Base-by-base conservation (phyloP, 768 basidiomycete genomes). In the Calvatia gigantea region DNA sequence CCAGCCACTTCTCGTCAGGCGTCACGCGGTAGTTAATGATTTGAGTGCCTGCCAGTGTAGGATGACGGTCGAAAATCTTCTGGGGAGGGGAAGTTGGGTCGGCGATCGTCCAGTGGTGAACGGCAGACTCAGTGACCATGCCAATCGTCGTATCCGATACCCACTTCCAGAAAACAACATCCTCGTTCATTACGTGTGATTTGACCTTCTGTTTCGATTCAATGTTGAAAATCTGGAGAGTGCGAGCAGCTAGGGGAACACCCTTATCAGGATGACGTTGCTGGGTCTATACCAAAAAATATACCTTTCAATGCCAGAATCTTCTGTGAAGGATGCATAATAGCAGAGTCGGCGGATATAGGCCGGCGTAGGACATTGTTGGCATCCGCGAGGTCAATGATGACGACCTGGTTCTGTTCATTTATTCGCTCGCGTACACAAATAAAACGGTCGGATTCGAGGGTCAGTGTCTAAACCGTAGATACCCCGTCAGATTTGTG, bases 141-240 rank as follows among this genome's bases (percentile, higher is more conserved):
- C 97, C 97, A 59, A 99, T 87, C 27, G 89, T 89, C 15, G 85
- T 83, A 59, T 93, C 88, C 44, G 87, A 89, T 35, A 98, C 85
- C 97, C 97, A 99, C 69, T 97, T 98, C 97, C 97, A 99, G 74
- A 97, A 99, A 23, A 93, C 86, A 50, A 97, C 80, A 67, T 99
- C 96, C 67, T 98, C 94, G 67, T 84, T 89, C 77, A 87, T 97
- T 58, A 86, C 77, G 68, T 98, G 94, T 25, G 95, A 91, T 67
- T 96, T 96, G 72, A 99, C 91, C 77, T 98, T 98, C 69, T 90
- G 87, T 78, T 98, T 98, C 8, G 90, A 89, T 62, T 96, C 95
- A 62, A 99, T 92, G 72, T 98, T 96, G 79, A 98, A 99, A 59
- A 98, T 85, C 71, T 99, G 97, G 25, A 99, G 82, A 60, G 95